Evolutionary conservation across 2,329 filamentous ascomycete species (phyloP).

Genomic region (Microascus cirrosus): DNA sequence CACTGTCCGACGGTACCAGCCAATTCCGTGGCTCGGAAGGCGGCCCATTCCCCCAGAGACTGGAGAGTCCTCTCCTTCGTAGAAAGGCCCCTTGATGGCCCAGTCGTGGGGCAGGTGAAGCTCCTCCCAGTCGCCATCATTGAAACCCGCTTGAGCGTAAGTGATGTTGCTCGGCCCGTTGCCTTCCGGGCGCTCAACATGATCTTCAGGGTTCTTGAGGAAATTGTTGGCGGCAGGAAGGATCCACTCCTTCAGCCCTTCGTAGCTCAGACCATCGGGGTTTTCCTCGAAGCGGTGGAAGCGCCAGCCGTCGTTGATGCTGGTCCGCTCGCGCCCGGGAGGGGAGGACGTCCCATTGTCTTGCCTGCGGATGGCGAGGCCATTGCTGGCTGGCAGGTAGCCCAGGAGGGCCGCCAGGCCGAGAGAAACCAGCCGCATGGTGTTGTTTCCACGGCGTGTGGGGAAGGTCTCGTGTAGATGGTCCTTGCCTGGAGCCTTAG

Average conservation of each 20-base stretch:
- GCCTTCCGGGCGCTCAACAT: conserved; percentile 17
- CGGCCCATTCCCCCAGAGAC: conserved; percentile 27
- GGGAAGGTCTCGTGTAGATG: neutral
- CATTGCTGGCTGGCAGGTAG: neutral
- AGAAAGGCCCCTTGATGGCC: conserved; percentile 35
- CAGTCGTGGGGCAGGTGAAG: conserved; percentile 35
- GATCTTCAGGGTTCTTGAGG: conserved; percentile 16
- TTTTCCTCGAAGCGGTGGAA: conserved; percentile 23
- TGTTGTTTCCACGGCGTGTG: neutral
- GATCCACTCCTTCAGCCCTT: conserved; percentile 26
- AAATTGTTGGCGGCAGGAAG: conserved; percentile 28
- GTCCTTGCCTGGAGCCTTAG: neutral
- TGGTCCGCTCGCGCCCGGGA: conserved; percentile 14
- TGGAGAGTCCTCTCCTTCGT: conserved; percentile 16
- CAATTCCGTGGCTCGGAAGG: conserved; percentile 39
- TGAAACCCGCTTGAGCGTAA: conserved; percentile 20
- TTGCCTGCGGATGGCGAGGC: neutral
- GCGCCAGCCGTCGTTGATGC: conserved; percentile 23
- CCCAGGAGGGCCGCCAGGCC: neutral
- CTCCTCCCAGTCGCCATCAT: conserved; percentile 28
- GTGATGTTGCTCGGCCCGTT: conserved; percentile 16
- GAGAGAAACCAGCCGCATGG: neutral
- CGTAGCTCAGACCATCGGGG: conserved; percentile 21
- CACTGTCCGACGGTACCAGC: conserved; percentile 33
- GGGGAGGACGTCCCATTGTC: neutral